Evolutionary conservation across 208 protist genomes (phyloP).

Genomic region (Tritrichomonas foetus): DNA sequence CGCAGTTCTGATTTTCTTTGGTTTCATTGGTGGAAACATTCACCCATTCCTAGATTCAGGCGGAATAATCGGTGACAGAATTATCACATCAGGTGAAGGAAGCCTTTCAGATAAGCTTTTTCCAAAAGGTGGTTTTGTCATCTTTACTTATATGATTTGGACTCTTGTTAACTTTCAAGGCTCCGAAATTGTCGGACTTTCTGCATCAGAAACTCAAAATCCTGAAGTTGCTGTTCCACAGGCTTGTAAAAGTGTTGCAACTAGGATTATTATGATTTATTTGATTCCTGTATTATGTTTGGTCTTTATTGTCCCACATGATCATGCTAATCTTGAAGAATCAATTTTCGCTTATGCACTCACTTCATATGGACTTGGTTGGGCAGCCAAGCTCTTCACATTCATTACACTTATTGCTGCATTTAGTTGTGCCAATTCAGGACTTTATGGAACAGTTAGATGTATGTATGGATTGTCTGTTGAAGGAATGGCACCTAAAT

Average conservation of each 20-base stretch:
- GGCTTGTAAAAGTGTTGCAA: background rate
- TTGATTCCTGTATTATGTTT: background rate
- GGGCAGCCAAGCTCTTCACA: background rate
- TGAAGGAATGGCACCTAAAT: background rate
- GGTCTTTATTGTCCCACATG: background rate
- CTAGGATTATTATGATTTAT: background rate
- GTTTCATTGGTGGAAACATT: background rate
- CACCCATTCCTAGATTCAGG: background rate
- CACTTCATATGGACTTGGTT: background rate
- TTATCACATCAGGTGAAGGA: background rate
- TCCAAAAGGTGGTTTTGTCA: background rate
- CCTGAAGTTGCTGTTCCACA: background rate
- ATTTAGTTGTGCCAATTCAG: background rate
- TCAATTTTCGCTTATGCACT: background rate
- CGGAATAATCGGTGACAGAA: background rate
- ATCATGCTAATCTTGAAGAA: background rate
- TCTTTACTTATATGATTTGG: background rate
- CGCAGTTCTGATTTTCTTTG: background rate
- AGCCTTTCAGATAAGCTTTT: background rate
- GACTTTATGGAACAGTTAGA: background rate
- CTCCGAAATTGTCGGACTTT: background rate
- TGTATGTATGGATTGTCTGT: background rate
- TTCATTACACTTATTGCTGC: background rate
- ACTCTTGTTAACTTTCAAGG: background rate
- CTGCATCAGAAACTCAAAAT: background rate